Base-by-base conservation (phyloP, 352 stramenopile genomes). In the Globisporangium parvum region DNA sequence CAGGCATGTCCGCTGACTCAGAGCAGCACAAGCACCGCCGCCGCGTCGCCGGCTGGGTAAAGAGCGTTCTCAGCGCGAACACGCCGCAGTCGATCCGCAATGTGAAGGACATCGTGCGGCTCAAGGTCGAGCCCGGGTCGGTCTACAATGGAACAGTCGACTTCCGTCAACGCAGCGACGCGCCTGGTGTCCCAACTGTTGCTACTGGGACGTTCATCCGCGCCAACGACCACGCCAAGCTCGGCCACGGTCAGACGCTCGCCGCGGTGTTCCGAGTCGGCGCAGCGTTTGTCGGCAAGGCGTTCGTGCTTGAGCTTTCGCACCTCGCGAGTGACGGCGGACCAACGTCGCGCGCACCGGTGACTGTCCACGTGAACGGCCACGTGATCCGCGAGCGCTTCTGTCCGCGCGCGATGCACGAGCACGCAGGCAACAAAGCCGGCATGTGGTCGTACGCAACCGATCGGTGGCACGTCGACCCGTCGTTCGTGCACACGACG, bases 321-420 rank as follows among this genome's bases (percentile, higher is more conserved):
- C 46, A 51, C 31, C 31, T 51, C 21, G 35, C 46, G 23, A 51
- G 46, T 21, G 46, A 51, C 46, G 46, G 15, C 20, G 46, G 46
- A 10, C 2, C 14, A 31, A 21, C 21, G 8, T 51, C 46, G 5
- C 46, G 46, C 46, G 24, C 46, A n/a, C 21, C 46, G 1, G 46
- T 51, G 46, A 51, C 21, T 17, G 46, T 51, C 11, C 8, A 33
- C 2, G 46, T 51, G 21, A 51, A 51, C 11, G 46, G n/a, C 10
- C 24, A 26, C 21, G 21, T 33, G 11, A 39, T 51, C 31, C 46
- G 46, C n/a, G 31, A 26, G 23, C 15, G 10, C 23, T 51, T 51
- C 46, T 26, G 31, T 21, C 46, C 46, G 24, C 46, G 46, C n/a
- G 46, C 46, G 10, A 33, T 33, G 11, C n/a, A 51, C 23, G 46